phyloP scores from a whole-genome alignment of 164 flowering plant genomes.

The Berberis thunbergii region DNA sequence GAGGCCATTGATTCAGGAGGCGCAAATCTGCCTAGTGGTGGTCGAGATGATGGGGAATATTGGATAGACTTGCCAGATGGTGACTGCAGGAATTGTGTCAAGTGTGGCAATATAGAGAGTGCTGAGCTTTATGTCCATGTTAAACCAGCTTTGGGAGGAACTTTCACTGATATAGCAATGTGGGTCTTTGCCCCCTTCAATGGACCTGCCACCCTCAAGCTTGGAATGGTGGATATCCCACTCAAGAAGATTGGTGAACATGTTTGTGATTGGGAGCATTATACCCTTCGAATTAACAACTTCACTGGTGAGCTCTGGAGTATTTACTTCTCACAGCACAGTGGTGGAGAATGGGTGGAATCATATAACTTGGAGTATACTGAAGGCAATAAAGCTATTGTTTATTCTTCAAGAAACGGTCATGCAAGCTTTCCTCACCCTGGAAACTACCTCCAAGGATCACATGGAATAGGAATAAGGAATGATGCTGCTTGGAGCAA shows the following conservation, averaged over 20 bases:
- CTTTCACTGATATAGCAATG: constrained; percentile 60
- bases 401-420: constrained; percentile 47
- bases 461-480: constrained; percentile 67
- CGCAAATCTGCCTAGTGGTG: constrained; percentile 51
- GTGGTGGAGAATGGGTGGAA: constrained; percentile 58
- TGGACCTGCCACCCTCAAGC: constrained; percentile 73
- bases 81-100: constrained; percentile 22
- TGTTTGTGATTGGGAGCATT: constrained; percentile 74
- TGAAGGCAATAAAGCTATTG: constrained; percentile 40
- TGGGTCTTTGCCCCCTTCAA: constrained; percentile 74
- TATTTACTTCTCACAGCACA: constrained; percentile 61
- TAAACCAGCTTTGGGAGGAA: constrained; percentile 63
- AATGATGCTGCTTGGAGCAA: constrained; percentile 63
- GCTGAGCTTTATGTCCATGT: constrained; percentile 57
- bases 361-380: constrained; percentile 47
- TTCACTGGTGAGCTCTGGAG: constrained; percentile 59
- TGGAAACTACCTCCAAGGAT: constrained; percentile 38
- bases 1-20: constrained; percentile 32
- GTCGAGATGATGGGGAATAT: constrained; percentile 42
- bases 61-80: constrained; percentile 60
- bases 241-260: constrained; percentile 50
- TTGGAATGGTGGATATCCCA: constrained; percentile 45
- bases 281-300: constrained; percentile 61
- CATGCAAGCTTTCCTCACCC: constrained; percentile 60
- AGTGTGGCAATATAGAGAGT: constrained; percentile 47